Evolutionary conservation across 371 early-diverging fungal species (phyloP), one percentile per base, ranked within the genome.

Genomic region (Rhizomucor miehei): DNA sequence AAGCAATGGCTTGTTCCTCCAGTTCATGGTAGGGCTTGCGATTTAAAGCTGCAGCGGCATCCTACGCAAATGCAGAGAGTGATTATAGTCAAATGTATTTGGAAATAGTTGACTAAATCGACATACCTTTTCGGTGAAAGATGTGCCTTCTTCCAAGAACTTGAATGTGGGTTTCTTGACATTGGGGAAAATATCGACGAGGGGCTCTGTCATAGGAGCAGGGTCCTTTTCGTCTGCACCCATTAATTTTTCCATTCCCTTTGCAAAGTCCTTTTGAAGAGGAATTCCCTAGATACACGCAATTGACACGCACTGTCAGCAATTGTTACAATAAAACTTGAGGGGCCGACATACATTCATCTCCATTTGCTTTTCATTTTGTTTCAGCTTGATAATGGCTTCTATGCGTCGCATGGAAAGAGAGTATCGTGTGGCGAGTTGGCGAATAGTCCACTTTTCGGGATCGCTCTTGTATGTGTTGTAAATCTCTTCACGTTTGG

Each of bases 301-400:
- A 14, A 40, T 34, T 25, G 17, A 37, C n/a, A n/a, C n/a, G n/a
- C n/a, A n/a, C n/a, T n/a, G n/a, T n/a, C n/a, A n/a, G n/a, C n/a
- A n/a, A n/a, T n/a, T n/a, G n/a, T n/a, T n/a, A n/a, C n/a, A n/a
- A n/a, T n/a, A n/a, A n/a, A n/a, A n/a, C n/a, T n/a, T n/a, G n/a
- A n/a, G n/a, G n/a, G n/a, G n/a, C n/a, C 20, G 20, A 38, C 51
- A 48, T 75, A 86, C 86, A 50, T 85, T 71, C 40, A 67, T 63
- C 21, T 77, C 67, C 87, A 85, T 74, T 39, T 88, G 77, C 59
- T 82, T 76, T 69, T 92, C 93, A 25, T 85, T 62, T 8, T 87
- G 82, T 71, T 95, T 95, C 50, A 95, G 73, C 50, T 87, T 83
- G 51, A 97, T 69, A 51, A 97, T 86, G n/a, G 94, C 97, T 69